phyloP scores from a whole-genome alignment of 345 rosid genomes.

The Murraya paniculata region DNA sequence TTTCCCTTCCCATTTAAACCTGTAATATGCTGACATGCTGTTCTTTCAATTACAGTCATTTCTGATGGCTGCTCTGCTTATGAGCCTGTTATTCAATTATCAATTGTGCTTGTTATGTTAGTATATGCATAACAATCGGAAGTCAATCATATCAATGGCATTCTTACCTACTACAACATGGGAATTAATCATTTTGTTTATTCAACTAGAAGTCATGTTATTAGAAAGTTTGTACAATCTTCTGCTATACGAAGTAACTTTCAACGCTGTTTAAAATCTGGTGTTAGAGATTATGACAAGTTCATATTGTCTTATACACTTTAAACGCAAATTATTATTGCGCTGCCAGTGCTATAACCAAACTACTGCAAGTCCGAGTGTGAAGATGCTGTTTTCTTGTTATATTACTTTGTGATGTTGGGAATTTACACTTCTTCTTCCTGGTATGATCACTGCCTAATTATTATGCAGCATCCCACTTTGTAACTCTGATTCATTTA shows the following conservation, averaged over 20 bases:
- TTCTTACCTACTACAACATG: background rate
- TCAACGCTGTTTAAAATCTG: background rate
- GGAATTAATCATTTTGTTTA: background rate
- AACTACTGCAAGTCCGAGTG: slow-evolving; percentile 65
- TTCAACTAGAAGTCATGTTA: background rate
- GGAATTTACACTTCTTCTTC: slow-evolving; percentile 96
- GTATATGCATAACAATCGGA: slow-evolving; percentile 8
- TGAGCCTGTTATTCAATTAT: slow-evolving; percentile 91
- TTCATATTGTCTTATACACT: background rate
- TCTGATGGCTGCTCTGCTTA: slow-evolving; percentile 91
- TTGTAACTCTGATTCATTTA: background rate
- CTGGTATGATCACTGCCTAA: slow-evolving; percentile 48
- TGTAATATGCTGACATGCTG: slow-evolving; percentile 12
- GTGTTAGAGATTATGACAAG: background rate
- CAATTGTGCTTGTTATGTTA: slow-evolving; percentile 95
- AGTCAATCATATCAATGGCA: too few species aligned
- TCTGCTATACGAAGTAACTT: background rate
- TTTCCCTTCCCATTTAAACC: slow-evolving; percentile 15
- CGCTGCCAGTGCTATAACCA: slow-evolving; percentile 82
- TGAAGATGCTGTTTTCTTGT: slow-evolving; percentile 95
- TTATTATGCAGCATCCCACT: background rate
- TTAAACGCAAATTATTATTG: slow-evolving; percentile 39
- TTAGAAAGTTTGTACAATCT: background rate
- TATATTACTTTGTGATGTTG: slow-evolving; percentile 83
- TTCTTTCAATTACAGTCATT: slow-evolving; percentile 62